Base-by-base conservation (phyloP, 2,329 filamentous ascomycete species). In the Fusarium aywerte region DNA sequence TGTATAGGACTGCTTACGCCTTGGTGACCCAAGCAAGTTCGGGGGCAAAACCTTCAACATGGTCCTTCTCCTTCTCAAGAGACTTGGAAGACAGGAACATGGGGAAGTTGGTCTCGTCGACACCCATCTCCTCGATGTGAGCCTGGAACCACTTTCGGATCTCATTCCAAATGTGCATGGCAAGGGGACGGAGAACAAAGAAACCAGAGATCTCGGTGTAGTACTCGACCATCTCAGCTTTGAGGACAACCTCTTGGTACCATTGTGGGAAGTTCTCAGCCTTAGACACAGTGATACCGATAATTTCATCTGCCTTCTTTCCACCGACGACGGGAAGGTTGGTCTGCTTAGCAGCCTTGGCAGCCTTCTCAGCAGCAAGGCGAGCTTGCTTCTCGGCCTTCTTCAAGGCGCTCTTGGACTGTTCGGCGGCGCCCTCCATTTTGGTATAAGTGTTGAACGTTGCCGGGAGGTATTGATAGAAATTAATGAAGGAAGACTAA, bases 221-320 rank as follows among this genome's bases (percentile, higher is more conserved):
- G 87, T 97, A 99, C 76, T 97, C 94, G 74, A 98, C 90, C 91
- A 99, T 92, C 78, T 97, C 93, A 73, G 93, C 92, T 87, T 99
- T 99, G 76, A 94, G 89, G 58, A 99, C 91, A 63, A 98, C 92
- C 81, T 99, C 95, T 81, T 97, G 93, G 81, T 99, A 99, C 96
- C 96, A 99, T 80, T 90, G 89, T 49, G 92, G 86, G 77, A 99
- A 96, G 81, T 98, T 93, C 45, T 92, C 90, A 47, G 90, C 84
- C 81, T 97, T 98, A 67, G 87, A 85, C 62, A 91, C 89, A 67
- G 94, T 96, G 75, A 97, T 97, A 68, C 94, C 94, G 73, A 96
- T 96, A 69, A 96, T 87, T 68, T 89, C 86, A 75, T 88, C 86
- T 11, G 80, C 73, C 80, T 88, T 88, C 81, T 88, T 88, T 73